Evolutionary conservation across 805 yeast species (phyloP), one percentile per base, ranked within the genome.

Genomic region (Yarrowia alimentaria): DNA sequence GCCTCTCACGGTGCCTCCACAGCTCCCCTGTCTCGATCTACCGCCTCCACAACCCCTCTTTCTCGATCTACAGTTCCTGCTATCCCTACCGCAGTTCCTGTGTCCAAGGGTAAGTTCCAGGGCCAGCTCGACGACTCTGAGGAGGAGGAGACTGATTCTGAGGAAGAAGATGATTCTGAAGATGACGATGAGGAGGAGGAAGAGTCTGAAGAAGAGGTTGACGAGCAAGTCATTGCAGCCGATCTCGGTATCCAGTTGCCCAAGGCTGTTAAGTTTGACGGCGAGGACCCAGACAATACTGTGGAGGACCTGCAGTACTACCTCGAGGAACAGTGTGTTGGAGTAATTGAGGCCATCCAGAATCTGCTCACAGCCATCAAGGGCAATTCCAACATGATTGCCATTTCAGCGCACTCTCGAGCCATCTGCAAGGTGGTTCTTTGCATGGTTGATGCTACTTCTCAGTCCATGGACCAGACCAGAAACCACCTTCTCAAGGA

Each of bases 271-370:
- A 77, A 81, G 25, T 87, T 85, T 66, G 88, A 86, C 66, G 81
- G 85, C 49, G 83, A 82, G 53, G 85, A 87, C 60, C 95, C 95
- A 1, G 97, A 90, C 61, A 86, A 87, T 63, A 85, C 96, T 1
- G 74, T 90, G 56, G 80, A 87, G 6, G 94, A 88, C 60, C 79
- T 91, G 54, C 77, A 90, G 60, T 73, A 81, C 21, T 91, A 89
- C 64, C 73, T 91, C 60, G 98, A 91, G 64, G 95, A 88, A 66
- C 96, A 90, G 68, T 90, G 97, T 0, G 90, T 86, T 13, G 85
- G 85, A 60, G 96, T 91, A 2, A 90, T 91, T 40, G 78, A 89
- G 11, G 86, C 96, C 0, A 90, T 90, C 58, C 96, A 90, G 63
- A 78, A 85, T 14, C 73, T 91, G 55, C 73, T 91, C 54, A 58